Evolutionary conservation across 306 rosid species (phyloP), one percentile per base, ranked within the genome.

Genomic region (Sicyos baderoa): DNA sequence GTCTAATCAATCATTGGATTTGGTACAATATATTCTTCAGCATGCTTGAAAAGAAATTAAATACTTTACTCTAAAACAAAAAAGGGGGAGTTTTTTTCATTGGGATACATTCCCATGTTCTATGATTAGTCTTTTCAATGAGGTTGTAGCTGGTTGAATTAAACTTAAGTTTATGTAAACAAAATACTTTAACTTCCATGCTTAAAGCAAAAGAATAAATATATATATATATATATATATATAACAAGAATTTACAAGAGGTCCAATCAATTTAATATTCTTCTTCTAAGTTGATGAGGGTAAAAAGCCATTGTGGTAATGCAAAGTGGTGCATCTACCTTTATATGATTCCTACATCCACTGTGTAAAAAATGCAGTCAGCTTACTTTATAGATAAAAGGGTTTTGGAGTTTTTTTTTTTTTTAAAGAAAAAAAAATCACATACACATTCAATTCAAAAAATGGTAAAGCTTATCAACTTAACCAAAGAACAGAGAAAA

Each of bases 401-500:
- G 65, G 66, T 35, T 55, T 35, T 12, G 51, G 74, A 47, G 48
- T 19, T 37, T 42, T n/a, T 42, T 42, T n/a, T 42, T 29, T 29
- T 52, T 54, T 54, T 54, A 8, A 54, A 54, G 23, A 15, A 19
- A 54, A 35, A 54, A 56, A 7, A 25, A 16, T 1, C 7, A 10
- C 29, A 17, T 21, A 18, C 35, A 62, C 23, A 55, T 13, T 16
- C 17, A 17, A 54, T 76, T 74, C 67, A 18, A 60, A 63, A 32
- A 45, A 75, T 56, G 68, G 68, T 32, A 54, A 42, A 60, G 70
- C 68, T 63, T 35, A 74, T 35, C 79, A 70, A 77, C 73, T 70
- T 64, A 59, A 40, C 66, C 76, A 45, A 63, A 71, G 57, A 80
- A 79, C 32, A 78, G 65, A 61, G 77, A 60, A 63, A 79, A 63